These are phyloP conservation scores for Solanum ossicruentum DNA, from an alignment of 257 asterid species.

Conservation along the genomic window DNA sequence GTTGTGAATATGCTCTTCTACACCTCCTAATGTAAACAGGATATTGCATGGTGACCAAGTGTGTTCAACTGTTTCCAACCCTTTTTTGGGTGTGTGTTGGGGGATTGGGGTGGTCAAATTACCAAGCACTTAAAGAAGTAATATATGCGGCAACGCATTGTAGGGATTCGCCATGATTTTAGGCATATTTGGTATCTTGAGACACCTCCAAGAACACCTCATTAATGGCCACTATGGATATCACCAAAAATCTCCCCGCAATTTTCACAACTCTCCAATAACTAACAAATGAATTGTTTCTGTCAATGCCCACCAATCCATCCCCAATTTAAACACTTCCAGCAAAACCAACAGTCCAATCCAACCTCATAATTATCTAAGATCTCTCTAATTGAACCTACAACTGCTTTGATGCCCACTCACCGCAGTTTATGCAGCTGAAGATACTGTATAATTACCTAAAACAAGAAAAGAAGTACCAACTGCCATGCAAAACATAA, in stretches of 20 bases:
- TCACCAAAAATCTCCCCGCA: background rate
- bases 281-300: background rate
- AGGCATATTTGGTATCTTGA: background rate
- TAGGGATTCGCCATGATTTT: background rate
- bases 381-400: background rate
- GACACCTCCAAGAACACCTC: background rate
- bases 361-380: background rate
- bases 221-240: too few relatives aligned
- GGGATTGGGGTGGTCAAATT: too few relatives aligned
- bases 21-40: background rate
- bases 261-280: background rate
- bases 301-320: background rate
- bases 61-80: too few relatives aligned
- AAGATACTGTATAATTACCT: background rate
- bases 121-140: too few relatives aligned
- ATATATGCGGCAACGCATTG: too few relatives aligned
- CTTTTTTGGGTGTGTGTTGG: too few relatives aligned
- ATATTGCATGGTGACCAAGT: background rate
- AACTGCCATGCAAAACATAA: background rate
- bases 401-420: background rate
- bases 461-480: background rate
- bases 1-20: background rate
- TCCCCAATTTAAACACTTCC: background rate
- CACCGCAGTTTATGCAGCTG: background rate
- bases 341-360: background rate